Evolutionary conservation across 1,139 yeast genomes (phyloP), one percentile per base, ranked within the genome.

Genomic region (Kluyveromyces marxianus): DNA sequence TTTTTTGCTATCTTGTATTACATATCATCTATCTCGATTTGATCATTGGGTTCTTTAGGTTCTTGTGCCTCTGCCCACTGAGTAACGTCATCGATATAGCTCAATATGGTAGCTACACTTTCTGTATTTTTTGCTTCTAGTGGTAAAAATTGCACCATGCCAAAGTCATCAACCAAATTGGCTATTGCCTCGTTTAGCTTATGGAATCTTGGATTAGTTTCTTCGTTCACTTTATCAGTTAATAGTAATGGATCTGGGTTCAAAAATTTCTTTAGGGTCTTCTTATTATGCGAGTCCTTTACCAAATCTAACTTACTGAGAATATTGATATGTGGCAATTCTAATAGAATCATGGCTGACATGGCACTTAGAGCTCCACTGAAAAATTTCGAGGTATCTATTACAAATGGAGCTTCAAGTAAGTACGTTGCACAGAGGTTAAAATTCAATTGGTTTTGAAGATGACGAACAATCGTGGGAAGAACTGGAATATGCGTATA

Each of bases 21-120:
- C 54, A 58, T 47, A 7, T 79, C 85, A 4, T 75, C 81, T 5
- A 74, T 58, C 44, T 83, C 90, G 21, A 76, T 63, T 52, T 81
- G 88, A 52, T 90, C 97, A 35, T 77, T 75, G 1, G 97, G 97
- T 62, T 90, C 97, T 63, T 90, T 90, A 25, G 97, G 97, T 65
- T 92, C 99, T 66, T 92, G 98, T 4, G 81, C 72, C 62, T 94
- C 99, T 28, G 89, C 81, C 98, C 98, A 92, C 62, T 92, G 99
- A 0, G 98, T 92, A 25, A 92, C 87, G 64, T 92, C 98, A 62
- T 92, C 99, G 35, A 94, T 85, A 63, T 89, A 89, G 60, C 96
- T 84, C 55, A 94, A 71, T 44, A 92, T 92, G 0, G 92, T 83
- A 6, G 83, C 79, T 24, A 92, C 83, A 41, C 89, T 77, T 43